A percentile compares a stretch with the other conserved stretches of the same genome.
Evolutionary conservation across 2,329 filamentous ascomycete genomes (phyloP).

Genomic region (Zymoseptoria ardabiliae): DNA sequence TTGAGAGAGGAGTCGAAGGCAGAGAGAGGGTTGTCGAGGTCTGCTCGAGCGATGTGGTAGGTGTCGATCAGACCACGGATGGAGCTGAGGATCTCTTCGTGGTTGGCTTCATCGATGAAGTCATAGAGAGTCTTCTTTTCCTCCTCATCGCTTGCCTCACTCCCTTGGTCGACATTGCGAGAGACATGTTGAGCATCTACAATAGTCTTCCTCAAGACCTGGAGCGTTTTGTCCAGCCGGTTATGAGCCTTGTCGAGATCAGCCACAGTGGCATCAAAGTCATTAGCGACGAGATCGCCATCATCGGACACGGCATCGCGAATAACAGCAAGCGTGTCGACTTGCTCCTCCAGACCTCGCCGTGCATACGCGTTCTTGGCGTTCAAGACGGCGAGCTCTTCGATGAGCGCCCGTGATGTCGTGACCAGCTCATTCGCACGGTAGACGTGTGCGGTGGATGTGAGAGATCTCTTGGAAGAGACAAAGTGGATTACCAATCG

Average conservation of each 20-base stretch:
- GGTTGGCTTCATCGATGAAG: slow-evolving; percentile 67
- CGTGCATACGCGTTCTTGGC: slow-evolving; percentile 40
- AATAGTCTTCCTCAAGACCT: slow-evolving; percentile 54
- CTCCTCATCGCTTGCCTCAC: slow-evolving; percentile 6
- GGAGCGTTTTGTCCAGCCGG: slow-evolving; percentile 59
- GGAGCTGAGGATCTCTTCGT: slow-evolving; percentile 57
- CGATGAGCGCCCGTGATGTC: slow-evolving; percentile 64
- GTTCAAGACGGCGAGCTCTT: slow-evolving; percentile 67
- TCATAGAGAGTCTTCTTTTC: slow-evolving; percentile 57
- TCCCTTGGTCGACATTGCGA: not conserved
- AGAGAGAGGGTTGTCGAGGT: slow-evolving; percentile 46
- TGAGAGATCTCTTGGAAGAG: slow-evolving; percentile 77
- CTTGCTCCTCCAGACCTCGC: slow-evolving; percentile 38
- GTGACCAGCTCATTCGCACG: slow-evolving; percentile 82
- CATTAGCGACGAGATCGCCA: slow-evolving; percentile 35
- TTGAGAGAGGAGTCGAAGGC: slow-evolving; percentile 63
- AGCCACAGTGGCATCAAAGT: slow-evolving; percentile 35
- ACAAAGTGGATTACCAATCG: slow-evolving; percentile 77
- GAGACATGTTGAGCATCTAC: slow-evolving; percentile 53
- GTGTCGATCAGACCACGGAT: slow-evolving; percentile 65
- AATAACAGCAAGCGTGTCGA: slow-evolving; percentile 37
- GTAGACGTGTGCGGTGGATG: slow-evolving; percentile 70
- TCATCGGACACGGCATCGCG: slow-evolving; percentile 37
- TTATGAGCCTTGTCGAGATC: slow-evolving; percentile 58
- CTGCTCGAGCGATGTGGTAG: slow-evolving; percentile 60